phyloP scores from a whole-genome alignment of 2,329 filamentous ascomycete species.

The Monilinia aucupariae region DNA sequence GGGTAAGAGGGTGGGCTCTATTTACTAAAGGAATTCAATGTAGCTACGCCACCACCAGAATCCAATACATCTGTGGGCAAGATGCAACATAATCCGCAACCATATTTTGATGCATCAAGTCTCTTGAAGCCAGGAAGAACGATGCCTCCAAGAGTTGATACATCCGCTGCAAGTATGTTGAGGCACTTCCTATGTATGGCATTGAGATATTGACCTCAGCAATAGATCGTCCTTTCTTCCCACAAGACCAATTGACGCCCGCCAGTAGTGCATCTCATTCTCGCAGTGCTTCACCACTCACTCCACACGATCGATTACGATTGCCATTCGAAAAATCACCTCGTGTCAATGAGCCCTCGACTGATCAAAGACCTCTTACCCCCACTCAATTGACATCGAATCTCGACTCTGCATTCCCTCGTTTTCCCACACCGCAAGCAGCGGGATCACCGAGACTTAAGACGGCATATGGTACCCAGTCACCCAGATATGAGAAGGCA shows the following conservation, averaged over 20 bases:
- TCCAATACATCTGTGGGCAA: slow-evolving; percentile 25
- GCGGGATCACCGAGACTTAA: slow-evolving; percentile 14
- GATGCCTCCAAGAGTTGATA: slow-evolving; percentile 46
- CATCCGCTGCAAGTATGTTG: slow-evolving; percentile 47
- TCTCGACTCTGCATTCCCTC: slow-evolving; percentile 49
- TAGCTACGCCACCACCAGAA: slow-evolving; percentile 34
- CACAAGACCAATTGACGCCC: slow-evolving; percentile 56
- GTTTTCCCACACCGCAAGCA: slow-evolving; percentile 44
- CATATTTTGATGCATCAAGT: slow-evolving; percentile 25
- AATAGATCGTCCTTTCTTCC: slow-evolving; percentile 50
- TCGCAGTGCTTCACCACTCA: slow-evolving; percentile 58
- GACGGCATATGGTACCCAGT: slow-evolving; percentile 20
- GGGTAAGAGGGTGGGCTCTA: not conserved
- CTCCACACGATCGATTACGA: slow-evolving; percentile 45
- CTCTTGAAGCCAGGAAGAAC: slow-evolving; percentile 38
- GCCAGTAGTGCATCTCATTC: slow-evolving; percentile 53
- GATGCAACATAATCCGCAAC: slow-evolving; percentile 24
- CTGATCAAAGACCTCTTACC: slow-evolving; percentile 38
- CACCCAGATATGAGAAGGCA: slow-evolving; percentile 29
- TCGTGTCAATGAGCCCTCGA: slow-evolving; percentile 37
- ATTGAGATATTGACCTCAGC: slow-evolving; percentile 13
- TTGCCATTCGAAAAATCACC: slow-evolving; percentile 36
- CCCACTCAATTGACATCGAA: slow-evolving; percentile 41
- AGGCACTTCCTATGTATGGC: not conserved
- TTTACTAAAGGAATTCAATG: slow-evolving; percentile 15